A percentile compares a stretch with the other conserved stretches of the same genome.
phyloP scores from a whole-genome alignment of 352 stramenopile species.

The Globisporangium iwayamae region DNA sequence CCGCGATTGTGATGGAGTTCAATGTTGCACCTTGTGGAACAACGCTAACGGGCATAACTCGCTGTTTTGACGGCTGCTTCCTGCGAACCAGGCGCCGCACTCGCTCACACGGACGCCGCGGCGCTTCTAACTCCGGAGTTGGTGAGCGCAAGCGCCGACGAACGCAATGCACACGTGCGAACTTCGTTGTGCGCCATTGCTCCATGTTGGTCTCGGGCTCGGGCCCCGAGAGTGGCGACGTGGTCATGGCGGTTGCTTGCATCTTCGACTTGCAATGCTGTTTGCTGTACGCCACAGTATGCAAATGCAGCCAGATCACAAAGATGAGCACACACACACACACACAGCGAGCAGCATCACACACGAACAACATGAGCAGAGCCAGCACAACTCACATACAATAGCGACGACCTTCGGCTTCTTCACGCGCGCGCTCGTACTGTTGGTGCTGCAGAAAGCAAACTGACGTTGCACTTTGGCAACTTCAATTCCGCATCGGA shows the following conservation, averaged over 20 bases:
- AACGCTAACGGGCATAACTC: not conserved
- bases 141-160: not conserved
- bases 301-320: no score
- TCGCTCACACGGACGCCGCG: not conserved
- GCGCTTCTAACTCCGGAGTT: not conserved
- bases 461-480: no score
- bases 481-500: no score
- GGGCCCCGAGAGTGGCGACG: not conserved
- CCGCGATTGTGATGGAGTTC: not conserved
- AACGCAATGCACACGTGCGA: constrained; percentile 6
- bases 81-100: constrained; percentile 10
- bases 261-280: not conserved
- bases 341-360: no score
- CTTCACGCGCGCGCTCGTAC: no score
- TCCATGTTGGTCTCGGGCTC: constrained; percentile 1
- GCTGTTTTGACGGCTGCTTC: constrained; percentile 10
- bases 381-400: no score
- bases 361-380: no score
- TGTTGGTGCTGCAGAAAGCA: no score
- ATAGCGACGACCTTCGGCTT: no score
- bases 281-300: no score
- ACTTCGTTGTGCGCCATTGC: not conserved
- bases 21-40: not conserved
- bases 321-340: no score
- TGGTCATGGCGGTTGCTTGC: not conserved